Evolutionary conservation across 805 yeast genomes (phyloP), one percentile per base, ranked within the genome.

Genomic region (Ogataea ganodermae): DNA sequence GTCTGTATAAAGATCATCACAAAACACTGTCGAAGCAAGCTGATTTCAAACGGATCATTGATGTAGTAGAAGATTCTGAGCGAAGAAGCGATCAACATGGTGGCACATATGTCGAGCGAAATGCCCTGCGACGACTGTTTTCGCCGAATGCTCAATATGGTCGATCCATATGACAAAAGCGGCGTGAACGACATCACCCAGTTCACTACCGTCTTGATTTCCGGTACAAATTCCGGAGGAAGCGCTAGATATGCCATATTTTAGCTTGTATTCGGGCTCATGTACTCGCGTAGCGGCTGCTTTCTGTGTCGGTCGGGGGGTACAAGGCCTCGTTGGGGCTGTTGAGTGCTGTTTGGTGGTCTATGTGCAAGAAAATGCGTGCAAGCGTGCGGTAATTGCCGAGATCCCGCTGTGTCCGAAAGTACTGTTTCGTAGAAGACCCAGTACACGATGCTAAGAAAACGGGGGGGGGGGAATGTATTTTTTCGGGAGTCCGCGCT

Each of bases 61-160:
- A 85, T 65, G 70, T 85, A 91, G 69, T 88, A 90, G 46, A 81
- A 80, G 22, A 90, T 83, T 54, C 95, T 73, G 38, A 89, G 68
- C 4, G 82, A 78, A 35, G 89, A 78, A 1, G 96, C 84, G 53
- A 89, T 73, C 51, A 90, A 63, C 96, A 91, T 89, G 6, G 96
- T 88, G 6, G 89, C 91, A 67, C 97, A 91, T 9, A 91, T 87
- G 66, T 91, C 97, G n/a, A 89, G 72, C 4, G 96, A 86, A 61
- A 90, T 89, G 18, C 97, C 97, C 18, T 79, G 72, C 1, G 92
- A 78, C 0, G 90, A 76, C 61, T 82, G 71, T 27, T 79, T 76
- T 39, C 75, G 71, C 57, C 81, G 76, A 12, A 90, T 89, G 52
- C 86, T 74, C 39, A 80, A 71, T 28, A 90, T 78, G 1, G 96